Percentiles rank a stretch among this genome's conserved stretches.
Evolutionary conservation across 1,284 basidiomycete species (phyloP).

Genomic region (Fomitopsis betulina): DNA sequence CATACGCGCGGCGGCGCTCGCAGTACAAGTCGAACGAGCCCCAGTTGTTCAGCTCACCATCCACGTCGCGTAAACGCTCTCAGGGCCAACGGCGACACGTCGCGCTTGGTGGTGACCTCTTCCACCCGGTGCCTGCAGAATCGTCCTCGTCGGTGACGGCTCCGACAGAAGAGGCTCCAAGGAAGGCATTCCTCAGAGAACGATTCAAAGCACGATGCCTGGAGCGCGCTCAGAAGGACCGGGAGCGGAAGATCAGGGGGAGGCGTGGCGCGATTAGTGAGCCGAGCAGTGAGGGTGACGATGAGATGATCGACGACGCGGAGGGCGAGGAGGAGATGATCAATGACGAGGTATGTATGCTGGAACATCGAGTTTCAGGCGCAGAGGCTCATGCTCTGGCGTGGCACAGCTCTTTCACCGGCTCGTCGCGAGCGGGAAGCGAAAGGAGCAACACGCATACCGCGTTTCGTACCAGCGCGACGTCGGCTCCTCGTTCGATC

Average conservation of each 20-base stretch:
- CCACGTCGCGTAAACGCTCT: conserved; percentile 9
- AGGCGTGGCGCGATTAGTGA: conserved; percentile 29
- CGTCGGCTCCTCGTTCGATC: conserved; percentile 71
- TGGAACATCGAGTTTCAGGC: neutral
- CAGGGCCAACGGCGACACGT: conserved; percentile 6
- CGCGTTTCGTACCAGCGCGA: conserved; percentile 59
- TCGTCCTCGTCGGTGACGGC: neutral
- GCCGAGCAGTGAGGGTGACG: conserved; percentile 48
- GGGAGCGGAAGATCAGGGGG: conserved; percentile 41
- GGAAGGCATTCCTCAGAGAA: conserved; percentile 50
- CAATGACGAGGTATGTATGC: conserved; percentile 56
- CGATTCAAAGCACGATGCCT: conserved; percentile 58
- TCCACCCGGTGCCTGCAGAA: neutral
- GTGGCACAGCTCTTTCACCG: conserved; percentile 55
- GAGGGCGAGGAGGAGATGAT: conserved; percentile 44
- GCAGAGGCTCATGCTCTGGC: too few relatives aligned
- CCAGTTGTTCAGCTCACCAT: conserved; percentile 15
- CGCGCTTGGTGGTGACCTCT: conserved; percentile 2
- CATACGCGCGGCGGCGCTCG: conserved; percentile 20
- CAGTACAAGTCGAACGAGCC: conserved; percentile 25
- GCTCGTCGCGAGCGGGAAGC: conserved; percentile 49
- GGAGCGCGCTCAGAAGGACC: conserved; percentile 51
- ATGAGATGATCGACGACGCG: conserved; percentile 47
- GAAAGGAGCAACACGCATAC: conserved; percentile 46
- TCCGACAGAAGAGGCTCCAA: conserved; percentile 29